Conservation (phyloP, 1,284 basidiomycete species). For the Bondarzewia mesenterica region DNA sequence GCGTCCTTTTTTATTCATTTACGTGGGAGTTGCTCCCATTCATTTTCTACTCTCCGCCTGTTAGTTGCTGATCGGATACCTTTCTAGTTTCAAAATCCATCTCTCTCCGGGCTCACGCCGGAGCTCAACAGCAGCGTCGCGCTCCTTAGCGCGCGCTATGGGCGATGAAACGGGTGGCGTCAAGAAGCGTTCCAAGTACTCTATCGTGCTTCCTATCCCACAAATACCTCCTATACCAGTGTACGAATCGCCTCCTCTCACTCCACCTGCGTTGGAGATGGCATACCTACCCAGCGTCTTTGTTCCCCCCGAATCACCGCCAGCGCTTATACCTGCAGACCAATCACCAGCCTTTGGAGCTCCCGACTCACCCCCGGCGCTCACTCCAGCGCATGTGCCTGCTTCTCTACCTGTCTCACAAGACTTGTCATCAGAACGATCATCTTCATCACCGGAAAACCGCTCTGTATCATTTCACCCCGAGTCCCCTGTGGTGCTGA, state of each 20-base stretch:
- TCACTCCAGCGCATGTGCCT: background rate
- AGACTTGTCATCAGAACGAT: slow-evolving; percentile 1
- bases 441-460: background rate
- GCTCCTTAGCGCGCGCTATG: slow-evolving; percentile 22
- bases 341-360: background rate
- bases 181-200: slow-evolving; percentile 8
- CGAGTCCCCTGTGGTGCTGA: slow-evolving; percentile 1
- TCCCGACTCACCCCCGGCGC: background rate
- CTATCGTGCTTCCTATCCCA: background rate
- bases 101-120: slow-evolving; percentile 63
- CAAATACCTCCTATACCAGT: background rate
- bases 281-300: background rate
- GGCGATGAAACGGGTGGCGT: slow-evolving; percentile 1
- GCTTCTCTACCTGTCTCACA: background rate
- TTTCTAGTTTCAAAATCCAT: slow-evolving; percentile 59
- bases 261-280: background rate
- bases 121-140: slow-evolving; percentile 41
- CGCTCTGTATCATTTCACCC: background rate
- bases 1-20: background rate
- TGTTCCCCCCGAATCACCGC: background rate
- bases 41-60: background rate
- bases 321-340: background rate
- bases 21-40: background rate
- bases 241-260: slow-evolving; percentile 1
- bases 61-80: background rate